Evolutionary conservation across 2,329 filamentous ascomycete species (phyloP).

Genomic region (Arachnopeziza araneosa): DNA sequence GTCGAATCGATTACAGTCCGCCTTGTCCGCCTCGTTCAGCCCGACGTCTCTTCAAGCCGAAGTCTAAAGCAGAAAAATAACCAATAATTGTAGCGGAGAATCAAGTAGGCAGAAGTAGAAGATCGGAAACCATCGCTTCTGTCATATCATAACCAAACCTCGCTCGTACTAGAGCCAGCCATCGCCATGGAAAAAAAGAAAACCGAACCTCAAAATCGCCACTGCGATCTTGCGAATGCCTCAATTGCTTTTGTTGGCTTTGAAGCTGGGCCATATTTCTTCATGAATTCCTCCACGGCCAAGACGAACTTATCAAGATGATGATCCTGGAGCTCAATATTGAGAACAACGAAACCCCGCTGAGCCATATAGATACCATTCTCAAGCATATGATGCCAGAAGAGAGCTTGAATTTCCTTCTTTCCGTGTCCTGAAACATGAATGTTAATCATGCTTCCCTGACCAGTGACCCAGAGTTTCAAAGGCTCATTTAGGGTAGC

Average conservation of each 20-base stretch:
- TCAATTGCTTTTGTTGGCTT: background rate
- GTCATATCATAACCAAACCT: too few relatives aligned
- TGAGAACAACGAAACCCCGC: slow-evolving; percentile 21
- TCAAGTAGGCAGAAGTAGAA: too few relatives aligned
- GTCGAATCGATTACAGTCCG: background rate
- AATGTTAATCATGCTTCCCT: slow-evolving; percentile 18
- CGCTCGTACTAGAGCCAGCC: too few relatives aligned
- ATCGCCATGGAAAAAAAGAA: too few relatives aligned
- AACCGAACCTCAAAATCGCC: too few relatives aligned
- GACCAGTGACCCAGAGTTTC: slow-evolving; percentile 17
- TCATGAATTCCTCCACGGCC: slow-evolving; percentile 6
- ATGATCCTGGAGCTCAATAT: slow-evolving; percentile 14
- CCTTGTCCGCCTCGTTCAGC: background rate
- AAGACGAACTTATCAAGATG: slow-evolving; percentile 13
- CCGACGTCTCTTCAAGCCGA: background rate
- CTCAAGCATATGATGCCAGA: slow-evolving; percentile 23
- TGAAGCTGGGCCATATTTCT: background rate
- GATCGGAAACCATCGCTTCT: too few relatives aligned
- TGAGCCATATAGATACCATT: slow-evolving; percentile 19
- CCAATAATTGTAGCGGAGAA: background rate
- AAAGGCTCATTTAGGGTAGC: background rate
- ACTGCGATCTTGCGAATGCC: too few relatives aligned
- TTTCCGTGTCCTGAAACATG: slow-evolving; percentile 19
- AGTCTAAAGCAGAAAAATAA: too few relatives aligned
- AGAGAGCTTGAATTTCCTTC: slow-evolving; percentile 13